phyloP scores from a whole-genome alignment of 2,329 filamentous ascomycete genomes.

The Sarocladium kiliense region DNA sequence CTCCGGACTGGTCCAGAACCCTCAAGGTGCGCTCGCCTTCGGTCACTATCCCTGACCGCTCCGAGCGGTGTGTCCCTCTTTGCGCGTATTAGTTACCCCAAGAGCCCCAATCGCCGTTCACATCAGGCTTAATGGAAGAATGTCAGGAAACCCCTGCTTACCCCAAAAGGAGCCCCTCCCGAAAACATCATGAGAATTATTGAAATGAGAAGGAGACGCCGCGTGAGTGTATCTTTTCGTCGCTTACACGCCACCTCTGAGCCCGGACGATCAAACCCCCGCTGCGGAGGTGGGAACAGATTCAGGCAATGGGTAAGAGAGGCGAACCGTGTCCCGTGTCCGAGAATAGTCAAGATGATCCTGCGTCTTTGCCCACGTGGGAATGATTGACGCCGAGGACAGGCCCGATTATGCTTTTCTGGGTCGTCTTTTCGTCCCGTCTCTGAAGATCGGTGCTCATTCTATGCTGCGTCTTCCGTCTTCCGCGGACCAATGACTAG shows the following conservation, averaged over 20 bases:
- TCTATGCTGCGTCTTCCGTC: too few species aligned
- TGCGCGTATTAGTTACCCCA: too few species aligned
- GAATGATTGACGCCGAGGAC: background rate
- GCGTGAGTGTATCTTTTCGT: too few species aligned
- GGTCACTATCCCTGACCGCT: background rate
- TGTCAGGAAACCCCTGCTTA: background rate
- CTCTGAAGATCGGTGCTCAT: background rate
- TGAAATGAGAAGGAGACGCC: background rate
- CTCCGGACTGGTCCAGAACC: slow-evolving; percentile 2
- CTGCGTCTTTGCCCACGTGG: background rate
- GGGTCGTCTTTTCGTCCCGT: background rate
- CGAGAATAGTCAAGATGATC: background rate
- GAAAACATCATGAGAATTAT: background rate
- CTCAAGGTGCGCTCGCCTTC: too few species aligned
- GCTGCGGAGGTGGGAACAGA: background rate
- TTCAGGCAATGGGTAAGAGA: background rate
- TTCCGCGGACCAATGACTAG: background rate
- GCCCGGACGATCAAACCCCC: background rate
- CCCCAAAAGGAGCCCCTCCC: too few species aligned
- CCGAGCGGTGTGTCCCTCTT: background rate
- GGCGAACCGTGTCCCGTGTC: background rate
- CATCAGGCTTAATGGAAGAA: slow-evolving; percentile 5
- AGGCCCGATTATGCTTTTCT: background rate
- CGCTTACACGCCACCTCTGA: background rate
- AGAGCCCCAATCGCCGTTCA: background rate